phyloP scores from a whole-genome alignment of 108 stramenopile species.

The Conticribra guillardii region DNA sequence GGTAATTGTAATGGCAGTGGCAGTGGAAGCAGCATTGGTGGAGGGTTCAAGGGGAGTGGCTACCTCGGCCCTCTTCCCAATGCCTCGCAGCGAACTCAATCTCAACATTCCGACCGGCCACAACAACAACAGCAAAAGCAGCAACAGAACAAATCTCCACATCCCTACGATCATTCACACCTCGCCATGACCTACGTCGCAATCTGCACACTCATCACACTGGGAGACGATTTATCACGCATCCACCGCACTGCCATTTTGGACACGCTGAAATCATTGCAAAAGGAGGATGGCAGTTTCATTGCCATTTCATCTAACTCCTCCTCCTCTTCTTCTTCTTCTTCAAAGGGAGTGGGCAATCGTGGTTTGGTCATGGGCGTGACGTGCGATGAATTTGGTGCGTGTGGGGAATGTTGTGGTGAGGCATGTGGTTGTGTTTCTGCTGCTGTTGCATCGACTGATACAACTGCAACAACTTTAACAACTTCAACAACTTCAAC shows the following conservation, averaged over 20 bases:
- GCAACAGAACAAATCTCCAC: constrained; percentile 5
- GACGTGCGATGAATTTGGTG: not conserved
- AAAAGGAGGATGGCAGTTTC: constrained; percentile 63
- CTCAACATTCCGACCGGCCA: no score
- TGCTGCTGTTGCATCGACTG: no score
- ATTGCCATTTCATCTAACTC: constrained; percentile 17
- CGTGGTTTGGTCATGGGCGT: not conserved
- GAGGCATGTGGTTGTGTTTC: not conserved
- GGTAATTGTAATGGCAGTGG: not conserved
- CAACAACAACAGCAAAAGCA: not conserved
- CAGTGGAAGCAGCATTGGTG: constrained; percentile 11
- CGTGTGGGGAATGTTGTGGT: not conserved
- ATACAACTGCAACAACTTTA: no score
- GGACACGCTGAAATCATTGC: constrained; percentile 39
- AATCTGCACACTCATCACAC: constrained; percentile 64
- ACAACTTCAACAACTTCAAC: no score
- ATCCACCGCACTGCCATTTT: constrained; percentile 52
- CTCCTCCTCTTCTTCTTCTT: not conserved
- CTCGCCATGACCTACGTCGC: constrained; percentile 89
- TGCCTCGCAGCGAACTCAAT: no score
- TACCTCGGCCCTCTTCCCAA: constrained; percentile 48
- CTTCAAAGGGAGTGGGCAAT: not conserved
- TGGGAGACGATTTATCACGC: constrained; percentile 70
- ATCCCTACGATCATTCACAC: constrained; percentile 61
- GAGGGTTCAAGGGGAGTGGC: constrained; percentile 67